Percentiles rank a stretch among this genome's conserved stretches.
phyloP scores from a whole-genome alignment of 2,329 filamentous ascomycete genomes.

The Incumbomyces lentus region DNA sequence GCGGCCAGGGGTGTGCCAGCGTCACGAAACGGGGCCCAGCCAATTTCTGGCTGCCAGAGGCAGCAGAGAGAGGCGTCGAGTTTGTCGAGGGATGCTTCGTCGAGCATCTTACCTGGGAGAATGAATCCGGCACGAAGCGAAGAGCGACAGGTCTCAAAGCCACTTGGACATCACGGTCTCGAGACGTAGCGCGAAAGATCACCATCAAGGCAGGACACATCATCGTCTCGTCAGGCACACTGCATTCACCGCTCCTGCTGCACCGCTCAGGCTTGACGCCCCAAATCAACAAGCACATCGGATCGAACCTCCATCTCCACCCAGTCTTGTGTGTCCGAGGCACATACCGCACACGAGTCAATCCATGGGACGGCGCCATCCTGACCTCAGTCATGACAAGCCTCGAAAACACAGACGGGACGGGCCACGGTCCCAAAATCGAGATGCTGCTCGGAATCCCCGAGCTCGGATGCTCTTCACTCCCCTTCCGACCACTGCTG shows the following conservation, averaged over 20 bases:
- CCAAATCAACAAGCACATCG: constrained; percentile 59
- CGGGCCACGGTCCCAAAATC: constrained; percentile 73
- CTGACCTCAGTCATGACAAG: constrained; percentile 67
- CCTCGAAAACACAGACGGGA: constrained; percentile 69
- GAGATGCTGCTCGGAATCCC: constrained; percentile 46
- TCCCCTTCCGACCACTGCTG: constrained; percentile 60
- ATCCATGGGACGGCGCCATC: constrained; percentile 50
- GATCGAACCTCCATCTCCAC: constrained; percentile 71
- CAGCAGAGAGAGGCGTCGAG: constrained; percentile 61
- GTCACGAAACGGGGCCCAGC: constrained; percentile 70
- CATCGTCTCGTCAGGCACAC: constrained; percentile 63
- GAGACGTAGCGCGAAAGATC: constrained; percentile 49
- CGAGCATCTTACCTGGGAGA: constrained; percentile 58
- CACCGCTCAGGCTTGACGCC: constrained; percentile 62
- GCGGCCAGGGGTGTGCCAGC: constrained; percentile 49
- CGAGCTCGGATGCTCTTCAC: not conserved
- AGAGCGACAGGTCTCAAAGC: constrained; percentile 63
- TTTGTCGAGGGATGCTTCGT: constrained; percentile 78
- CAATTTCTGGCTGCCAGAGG: constrained; percentile 68
- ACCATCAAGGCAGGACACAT: constrained; percentile 70
- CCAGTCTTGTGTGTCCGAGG: constrained; percentile 40
- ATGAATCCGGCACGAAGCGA: constrained; percentile 30
- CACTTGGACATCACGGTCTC: constrained; percentile 62
- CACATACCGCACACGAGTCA: constrained; percentile 15
- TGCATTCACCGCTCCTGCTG: constrained; percentile 68